phyloP scores from a whole-genome alignment of 2,329 filamentous ascomycete genomes.

The Talaromyces sp. region DNA sequence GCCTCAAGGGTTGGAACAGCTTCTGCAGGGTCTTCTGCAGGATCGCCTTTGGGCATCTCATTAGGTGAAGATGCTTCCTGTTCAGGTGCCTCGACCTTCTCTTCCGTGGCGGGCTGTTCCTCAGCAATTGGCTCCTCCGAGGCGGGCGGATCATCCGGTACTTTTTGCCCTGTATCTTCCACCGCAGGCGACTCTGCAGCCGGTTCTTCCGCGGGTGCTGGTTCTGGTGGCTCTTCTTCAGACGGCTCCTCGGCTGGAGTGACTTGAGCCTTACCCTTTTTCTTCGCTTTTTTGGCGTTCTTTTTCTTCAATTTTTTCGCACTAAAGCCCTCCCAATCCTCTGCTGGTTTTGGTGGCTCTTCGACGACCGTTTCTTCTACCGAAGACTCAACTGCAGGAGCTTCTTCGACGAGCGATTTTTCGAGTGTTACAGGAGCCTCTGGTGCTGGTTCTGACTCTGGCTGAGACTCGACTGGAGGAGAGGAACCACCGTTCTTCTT shows the following conservation, averaged over 20 bases:
- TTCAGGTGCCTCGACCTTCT: conserved; percentile 19
- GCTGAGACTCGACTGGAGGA: conserved; percentile 7
- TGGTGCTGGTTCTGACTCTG: conserved; percentile 4
- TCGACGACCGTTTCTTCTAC: conserved; percentile 19
- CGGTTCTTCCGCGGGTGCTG: conserved; percentile 12
- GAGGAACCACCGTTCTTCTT: not conserved
- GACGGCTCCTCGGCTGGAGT: conserved; percentile 2
- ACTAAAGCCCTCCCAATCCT: not conserved
- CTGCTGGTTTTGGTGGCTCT: conserved; percentile 6
- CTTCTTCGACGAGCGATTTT: conserved; percentile 21
- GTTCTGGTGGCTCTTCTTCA: conserved; percentile 19
- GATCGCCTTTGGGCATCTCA: conserved; percentile 19
- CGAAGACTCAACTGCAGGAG: not conserved
- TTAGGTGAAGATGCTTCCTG: conserved; percentile 18
- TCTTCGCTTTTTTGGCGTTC: conserved; percentile 15
- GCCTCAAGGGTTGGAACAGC: not conserved
- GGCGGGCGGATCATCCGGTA: conserved; percentile 16
- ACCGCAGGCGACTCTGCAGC: conserved; percentile 20
- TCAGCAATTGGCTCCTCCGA: conserved; percentile 19
- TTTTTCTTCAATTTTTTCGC: conserved; percentile 10
- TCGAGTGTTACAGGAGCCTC: conserved; percentile 20
- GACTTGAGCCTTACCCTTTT: not conserved
- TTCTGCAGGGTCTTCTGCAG: conserved; percentile 14
- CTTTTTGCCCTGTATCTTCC: conserved; percentile 20
- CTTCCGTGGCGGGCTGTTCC: conserved; percentile 19